Evolutionary conservation across 2,329 filamentous ascomycete species (phyloP), one percentile per base, ranked within the genome.

Genomic region (Curvularia sp.): DNA sequence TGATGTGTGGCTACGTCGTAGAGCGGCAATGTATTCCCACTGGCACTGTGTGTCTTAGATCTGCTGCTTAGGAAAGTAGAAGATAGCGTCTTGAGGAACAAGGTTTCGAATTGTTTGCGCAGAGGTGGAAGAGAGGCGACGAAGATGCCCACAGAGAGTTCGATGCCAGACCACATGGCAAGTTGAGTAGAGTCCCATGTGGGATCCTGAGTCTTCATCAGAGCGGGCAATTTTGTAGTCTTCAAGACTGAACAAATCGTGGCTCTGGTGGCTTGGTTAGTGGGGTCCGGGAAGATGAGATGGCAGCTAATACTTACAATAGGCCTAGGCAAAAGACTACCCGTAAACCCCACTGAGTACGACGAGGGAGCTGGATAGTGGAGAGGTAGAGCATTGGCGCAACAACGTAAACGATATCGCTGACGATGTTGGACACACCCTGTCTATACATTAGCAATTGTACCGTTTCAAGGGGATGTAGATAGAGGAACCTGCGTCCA

Each of bases 281-380:
- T n/a, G n/a, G n/a, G n/a, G n/a, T n/a, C n/a, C n/a, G n/a, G n/a
- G n/a, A n/a, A n/a, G n/a, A n/a, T n/a, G n/a, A n/a, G n/a, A n/a
- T n/a, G n/a, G n/a, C n/a, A n/a, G n/a, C n/a, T n/a, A n/a, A 21
- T 13, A 25, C 69, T 57, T 55, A 73, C 70, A 69, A 27, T 9
- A 73, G 25, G n/a, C 67, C 63, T 13, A 73, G 58, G 25, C 59
- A 57, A 51, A 73, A 74, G n/a, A 74, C 70, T 15, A 68, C 43
- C 9, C 69, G 55, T 5, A 73, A 36, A 3, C 69, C 64, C 65
- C 66, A 68, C 52, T 72, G 64, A 3, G 71, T 73, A 5, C 66
- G 66, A 10, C 53, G 55, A 3, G 65, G 57, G 5, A 74, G 39
- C 38, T 74, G 69, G 3, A 73, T 56, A 13, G 58, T 65, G 5